A percentile compares a stretch with the other conserved stretches of the same genome.
Conservation (phyloP, 225 moss, liverwort and hornwort species). For the Anthoceros angustus region DNA sequence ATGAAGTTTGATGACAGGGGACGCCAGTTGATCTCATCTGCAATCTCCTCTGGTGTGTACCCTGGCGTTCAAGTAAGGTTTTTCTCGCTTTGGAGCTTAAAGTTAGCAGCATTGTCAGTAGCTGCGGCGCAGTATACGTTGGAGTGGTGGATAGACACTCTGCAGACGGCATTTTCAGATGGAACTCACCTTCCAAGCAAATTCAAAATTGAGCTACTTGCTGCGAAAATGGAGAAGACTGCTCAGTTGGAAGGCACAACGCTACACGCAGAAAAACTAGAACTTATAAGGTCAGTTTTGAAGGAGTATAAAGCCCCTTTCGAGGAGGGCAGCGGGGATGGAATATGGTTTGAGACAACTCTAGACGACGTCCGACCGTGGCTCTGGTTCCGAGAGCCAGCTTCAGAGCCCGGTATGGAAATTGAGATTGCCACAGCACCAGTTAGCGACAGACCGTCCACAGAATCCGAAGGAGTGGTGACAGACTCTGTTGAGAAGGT, state of each 20-base stretch:
- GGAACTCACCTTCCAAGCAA: not conserved
- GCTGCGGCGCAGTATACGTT: not conserved
- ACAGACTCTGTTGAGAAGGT: too few relatives aligned
- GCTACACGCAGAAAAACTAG: not conserved
- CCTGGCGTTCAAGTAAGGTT: not conserved
- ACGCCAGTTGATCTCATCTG: not conserved
- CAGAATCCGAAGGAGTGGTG: not conserved
- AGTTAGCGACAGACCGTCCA: too few relatives aligned
- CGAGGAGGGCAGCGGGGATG: not conserved
- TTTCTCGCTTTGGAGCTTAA: not conserved
- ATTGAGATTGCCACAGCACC: not conserved
- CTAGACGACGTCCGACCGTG: not conserved
- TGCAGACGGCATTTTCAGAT: not conserved
- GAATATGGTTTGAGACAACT: slow-evolving; percentile 1
- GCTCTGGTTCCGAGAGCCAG: slow-evolving; percentile 1
- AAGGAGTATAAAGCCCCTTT: not conserved
- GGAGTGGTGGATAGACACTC: not conserved
- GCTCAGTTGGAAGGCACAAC: not conserved
- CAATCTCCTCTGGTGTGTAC: not conserved
- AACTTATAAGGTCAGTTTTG: not conserved
- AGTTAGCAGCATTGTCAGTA: not conserved
- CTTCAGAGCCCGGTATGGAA: not conserved
- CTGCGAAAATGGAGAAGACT: not conserved
- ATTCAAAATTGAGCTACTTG: not conserved
- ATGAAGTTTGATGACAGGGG: not conserved